A percentile compares a stretch with the other conserved stretches of the same genome.
These are phyloP conservation scores for Lepidopterella palustris DNA, from an alignment of 495 filamentous ascomycete genomes.

Conservation along the genomic window DNA sequence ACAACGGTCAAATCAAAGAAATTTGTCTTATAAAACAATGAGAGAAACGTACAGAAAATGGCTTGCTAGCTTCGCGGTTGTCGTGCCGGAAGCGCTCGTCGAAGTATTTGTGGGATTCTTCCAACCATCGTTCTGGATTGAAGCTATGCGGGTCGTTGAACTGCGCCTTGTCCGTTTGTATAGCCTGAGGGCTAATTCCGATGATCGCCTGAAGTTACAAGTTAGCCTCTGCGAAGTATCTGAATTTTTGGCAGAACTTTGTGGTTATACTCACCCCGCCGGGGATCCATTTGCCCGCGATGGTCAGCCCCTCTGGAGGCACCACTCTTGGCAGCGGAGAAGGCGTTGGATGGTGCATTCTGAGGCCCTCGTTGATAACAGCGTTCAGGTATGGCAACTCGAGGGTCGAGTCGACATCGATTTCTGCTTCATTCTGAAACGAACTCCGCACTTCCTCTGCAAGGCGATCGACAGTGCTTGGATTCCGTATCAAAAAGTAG, in stretches of 20 bases:
- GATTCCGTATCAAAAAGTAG: not conserved
- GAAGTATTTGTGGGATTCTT: not conserved
- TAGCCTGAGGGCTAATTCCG: not conserved
- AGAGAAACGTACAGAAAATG: too few relatives aligned
- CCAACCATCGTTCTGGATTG: not conserved
- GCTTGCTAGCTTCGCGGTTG: not conserved
- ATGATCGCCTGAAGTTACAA: not conserved
- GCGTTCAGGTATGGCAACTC: not conserved
- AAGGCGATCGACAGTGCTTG: not conserved
- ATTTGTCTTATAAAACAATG: too few relatives aligned
- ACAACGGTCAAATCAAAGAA: too few relatives aligned
- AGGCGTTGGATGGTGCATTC: not conserved
- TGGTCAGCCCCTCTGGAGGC: not conserved
- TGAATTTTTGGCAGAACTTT: too few relatives aligned
- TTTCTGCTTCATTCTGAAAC: not conserved
- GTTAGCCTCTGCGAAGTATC: too few relatives aligned
- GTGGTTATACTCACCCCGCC: too few relatives aligned
- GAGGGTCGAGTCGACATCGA: not conserved
- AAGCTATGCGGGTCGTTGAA: not conserved
- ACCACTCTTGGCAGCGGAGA: not conserved
- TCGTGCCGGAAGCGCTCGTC: not conserved
- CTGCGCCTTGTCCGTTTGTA: not conserved
- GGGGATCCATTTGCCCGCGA: not conserved
- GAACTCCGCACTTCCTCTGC: not conserved
- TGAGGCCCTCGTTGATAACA: not conserved